Evolutionary conservation across 208 protist genomes (phyloP).

Genomic region (Wallacemonas sp.): DNA sequence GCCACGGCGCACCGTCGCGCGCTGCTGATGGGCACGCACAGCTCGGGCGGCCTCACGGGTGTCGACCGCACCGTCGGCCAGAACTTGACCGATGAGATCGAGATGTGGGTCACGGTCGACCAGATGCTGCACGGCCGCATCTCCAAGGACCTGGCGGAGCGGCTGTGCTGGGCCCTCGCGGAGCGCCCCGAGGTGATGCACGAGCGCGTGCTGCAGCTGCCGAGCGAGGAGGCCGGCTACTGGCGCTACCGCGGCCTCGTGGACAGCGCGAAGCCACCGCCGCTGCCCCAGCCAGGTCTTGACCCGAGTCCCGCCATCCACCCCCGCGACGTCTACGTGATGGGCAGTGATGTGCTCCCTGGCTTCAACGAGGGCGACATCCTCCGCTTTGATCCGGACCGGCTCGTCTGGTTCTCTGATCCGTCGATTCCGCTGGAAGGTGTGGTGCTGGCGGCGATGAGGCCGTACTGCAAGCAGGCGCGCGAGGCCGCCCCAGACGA

Average conservation of each 20-base stretch:
- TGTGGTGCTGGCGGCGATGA: slow-evolving; percentile 79
- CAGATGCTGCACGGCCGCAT: slow-evolving; percentile 82
- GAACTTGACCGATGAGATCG: slow-evolving; percentile 65
- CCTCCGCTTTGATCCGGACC: slow-evolving; percentile 54
- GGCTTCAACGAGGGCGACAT: slow-evolving; percentile 87
- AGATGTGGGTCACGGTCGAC: slow-evolving; percentile 87
- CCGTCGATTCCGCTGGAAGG: slow-evolving; percentile 73
- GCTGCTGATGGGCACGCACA: neutral
- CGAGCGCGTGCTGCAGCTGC: slow-evolving; percentile 50
- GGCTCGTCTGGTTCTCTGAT: slow-evolving; percentile 61
- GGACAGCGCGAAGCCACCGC: slow-evolving; percentile 53
- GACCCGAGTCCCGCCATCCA: slow-evolving; percentile 27
- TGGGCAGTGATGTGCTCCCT: slow-evolving; percentile 72
- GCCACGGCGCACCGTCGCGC: neutral
- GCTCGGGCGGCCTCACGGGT: slow-evolving; percentile 17
- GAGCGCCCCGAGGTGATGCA: slow-evolving; percentile 69
- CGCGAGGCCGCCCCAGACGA: slow-evolving; percentile 63
- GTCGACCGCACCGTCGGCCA: slow-evolving; percentile 34
- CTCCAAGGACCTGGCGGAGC: slow-evolving; percentile 60
- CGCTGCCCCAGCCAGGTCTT: slow-evolving; percentile 27
- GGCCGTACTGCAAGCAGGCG: slow-evolving; percentile 66
- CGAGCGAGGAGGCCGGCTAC: slow-evolving; percentile 51
- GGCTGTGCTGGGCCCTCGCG: slow-evolving; percentile 70
- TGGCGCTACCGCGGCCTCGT: slow-evolving; percentile 84
- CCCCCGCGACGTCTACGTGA: slow-evolving; percentile 77